Evolutionary conservation across 139 green algal genomes (phyloP).

Genomic region (Chlamydomonas schloesseri): DNA sequence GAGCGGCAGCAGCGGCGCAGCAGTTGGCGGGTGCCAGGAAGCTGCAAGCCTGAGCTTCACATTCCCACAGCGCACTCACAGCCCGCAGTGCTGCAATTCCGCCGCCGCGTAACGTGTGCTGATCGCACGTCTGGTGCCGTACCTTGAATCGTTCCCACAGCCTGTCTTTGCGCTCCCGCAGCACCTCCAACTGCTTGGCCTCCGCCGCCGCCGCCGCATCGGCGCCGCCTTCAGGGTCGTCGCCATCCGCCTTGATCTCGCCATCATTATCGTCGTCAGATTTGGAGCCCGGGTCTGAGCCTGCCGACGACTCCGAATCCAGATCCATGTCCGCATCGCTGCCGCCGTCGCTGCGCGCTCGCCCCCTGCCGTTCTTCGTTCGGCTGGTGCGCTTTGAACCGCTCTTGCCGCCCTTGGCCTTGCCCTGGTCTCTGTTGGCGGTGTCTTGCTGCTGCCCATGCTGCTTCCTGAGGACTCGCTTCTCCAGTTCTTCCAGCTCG

Average conservation of each 20-base stretch:
- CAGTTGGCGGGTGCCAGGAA: no score
- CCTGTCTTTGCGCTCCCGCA: background rate
- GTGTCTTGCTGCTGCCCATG: background rate
- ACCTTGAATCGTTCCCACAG: slow-evolving; percentile 15
- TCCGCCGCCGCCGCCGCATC: background rate
- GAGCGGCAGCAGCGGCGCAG: no score
- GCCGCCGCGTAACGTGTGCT: no score
- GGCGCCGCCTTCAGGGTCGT: no score
- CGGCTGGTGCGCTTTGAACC: no score
- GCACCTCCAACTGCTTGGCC: background rate
- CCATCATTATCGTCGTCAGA: background rate
- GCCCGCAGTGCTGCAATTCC: no score
- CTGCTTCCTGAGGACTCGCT: background rate
- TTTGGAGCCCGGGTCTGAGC: background rate
- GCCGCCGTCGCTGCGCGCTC: no score
- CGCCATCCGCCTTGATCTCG: background rate
- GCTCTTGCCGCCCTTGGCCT: no score
- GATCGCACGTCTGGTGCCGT: background rate
- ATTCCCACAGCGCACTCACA: no score
- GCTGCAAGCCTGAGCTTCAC: no score
- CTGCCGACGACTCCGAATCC: background rate
- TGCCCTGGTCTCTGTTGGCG: no score
- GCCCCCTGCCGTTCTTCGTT: no score
- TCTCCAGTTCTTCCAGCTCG: background rate
- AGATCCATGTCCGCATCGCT: background rate